Conservation (phyloP, 2,329 filamentous ascomycete genomes). For the Aspergillus melleus region DNA sequence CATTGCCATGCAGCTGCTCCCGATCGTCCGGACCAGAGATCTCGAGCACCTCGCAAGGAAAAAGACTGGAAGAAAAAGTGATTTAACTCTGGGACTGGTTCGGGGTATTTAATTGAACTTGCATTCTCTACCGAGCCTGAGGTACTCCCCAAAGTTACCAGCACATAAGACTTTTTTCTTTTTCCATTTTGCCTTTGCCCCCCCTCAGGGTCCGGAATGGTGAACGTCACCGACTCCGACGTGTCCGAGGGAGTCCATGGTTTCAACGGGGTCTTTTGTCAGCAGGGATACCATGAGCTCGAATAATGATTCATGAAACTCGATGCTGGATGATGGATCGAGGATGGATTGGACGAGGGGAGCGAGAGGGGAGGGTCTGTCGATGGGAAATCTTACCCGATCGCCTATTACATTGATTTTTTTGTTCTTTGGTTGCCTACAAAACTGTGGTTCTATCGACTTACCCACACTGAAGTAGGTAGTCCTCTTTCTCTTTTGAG, state of each 20-base stretch:
- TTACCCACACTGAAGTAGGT: too few relatives aligned
- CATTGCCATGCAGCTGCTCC: slow-evolving; percentile 1
- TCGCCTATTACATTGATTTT: neutral
- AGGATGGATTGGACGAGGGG: neutral
- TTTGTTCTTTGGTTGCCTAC: neutral
- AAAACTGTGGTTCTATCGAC: neutral
- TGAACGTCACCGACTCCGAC: slow-evolving; percentile 19
- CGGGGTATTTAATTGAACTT: neutral
- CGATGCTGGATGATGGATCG: neutral
- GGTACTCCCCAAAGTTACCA: neutral
- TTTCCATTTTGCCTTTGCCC: too few relatives aligned
- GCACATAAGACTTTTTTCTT: neutral
- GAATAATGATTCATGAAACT: slow-evolving; percentile 7
- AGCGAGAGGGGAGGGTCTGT: neutral
- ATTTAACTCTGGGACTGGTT: neutral
- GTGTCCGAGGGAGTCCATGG: slow-evolving; percentile 1
- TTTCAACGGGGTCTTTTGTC: neutral
- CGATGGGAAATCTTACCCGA: slow-evolving; percentile 2
- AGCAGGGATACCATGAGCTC: neutral
- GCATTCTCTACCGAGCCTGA: neutral
- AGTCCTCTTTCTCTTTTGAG: neutral
- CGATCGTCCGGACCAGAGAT: neutral
- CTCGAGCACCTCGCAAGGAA: neutral
- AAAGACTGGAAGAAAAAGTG: neutral
- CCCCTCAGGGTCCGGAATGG: slow-evolving; percentile 13